Evolutionary conservation across 192 early-diverging fungal genomes (phyloP), one percentile per base, ranked within the genome.

Genomic region (Chytriomyces sp.): DNA sequence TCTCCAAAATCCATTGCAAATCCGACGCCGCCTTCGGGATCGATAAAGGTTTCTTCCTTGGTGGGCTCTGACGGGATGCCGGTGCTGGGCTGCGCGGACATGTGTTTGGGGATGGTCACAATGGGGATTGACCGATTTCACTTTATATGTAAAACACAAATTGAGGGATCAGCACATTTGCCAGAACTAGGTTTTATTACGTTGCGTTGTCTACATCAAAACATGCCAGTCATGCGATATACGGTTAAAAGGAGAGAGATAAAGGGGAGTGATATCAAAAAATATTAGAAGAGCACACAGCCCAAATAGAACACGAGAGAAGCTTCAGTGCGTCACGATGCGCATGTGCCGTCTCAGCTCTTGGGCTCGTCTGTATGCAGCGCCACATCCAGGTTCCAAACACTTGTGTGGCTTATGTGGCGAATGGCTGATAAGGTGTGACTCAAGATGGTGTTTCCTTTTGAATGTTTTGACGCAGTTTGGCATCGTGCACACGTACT

Each of bases 1-100:
- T 69, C 68, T 46, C 68, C 68, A 57, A 69, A 69, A 35, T 69
- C 68, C 68, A 69, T 69, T 26, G 68, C 68, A 26, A 69, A 69
- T 20, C 68, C 68, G 49, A 46, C 68, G 66, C 66, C 66, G 23
- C 66, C 66, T 26, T 69, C 68, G 26, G 68, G 49, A 28, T 69
- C 68, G 28, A 50, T 23, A 8, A 16, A 35, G 35, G 35, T 35
- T 2, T 35, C 35, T 35, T 35, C 35, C 35, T 35, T 35, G 35
- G 1, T 35, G 35, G 35, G 35, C 35, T 35, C 35, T 35, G 35
- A 35, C 35, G 35, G 18, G 7, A 35, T 35, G 35, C 35, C 35
- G 2, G 35, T 35, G 35, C 35, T 35, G 35, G 35, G 35, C 35
- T 35, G 35, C 35, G 35, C 35, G 2, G 35, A 35, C 35, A 35